A percentile compares a stretch with the other conserved stretches of the same genome.
phyloP scores from a whole-genome alignment of 1,284 basidiomycete genomes.

The Tylopilus orsonianus region DNA sequence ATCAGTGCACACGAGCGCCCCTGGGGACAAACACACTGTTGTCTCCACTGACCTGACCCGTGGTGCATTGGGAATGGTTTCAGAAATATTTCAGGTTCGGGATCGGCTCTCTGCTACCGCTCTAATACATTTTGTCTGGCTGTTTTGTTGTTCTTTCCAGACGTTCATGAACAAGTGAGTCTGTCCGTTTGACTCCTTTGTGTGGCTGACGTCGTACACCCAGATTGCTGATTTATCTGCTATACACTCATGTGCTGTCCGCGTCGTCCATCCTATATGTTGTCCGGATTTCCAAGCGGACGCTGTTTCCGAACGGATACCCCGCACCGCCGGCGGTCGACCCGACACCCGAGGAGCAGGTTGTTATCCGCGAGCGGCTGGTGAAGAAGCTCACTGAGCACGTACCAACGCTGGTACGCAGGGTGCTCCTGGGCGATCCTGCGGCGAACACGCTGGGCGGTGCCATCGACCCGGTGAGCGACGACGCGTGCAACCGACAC shows the following conservation, averaged over 20 bases:
- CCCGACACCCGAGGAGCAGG: constrained; percentile 70
- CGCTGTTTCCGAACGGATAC: constrained; percentile 80
- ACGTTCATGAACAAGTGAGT: constrained; percentile 55
- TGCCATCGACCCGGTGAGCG: constrained; percentile 58
- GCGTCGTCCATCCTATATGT: constrained; percentile 46
- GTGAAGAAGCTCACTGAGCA: constrained; percentile 45
- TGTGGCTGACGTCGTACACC: constrained; percentile 2
- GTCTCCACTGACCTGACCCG: constrained; percentile 24
- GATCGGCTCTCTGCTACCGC: constrained; percentile 47
- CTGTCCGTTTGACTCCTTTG: neutral
- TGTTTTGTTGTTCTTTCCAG: constrained; percentile 40
- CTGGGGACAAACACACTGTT: constrained; percentile 8
- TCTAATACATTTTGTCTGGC: constrained; percentile 38
- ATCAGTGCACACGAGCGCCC: constrained; percentile 12
- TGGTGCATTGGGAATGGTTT: constrained; percentile 44
- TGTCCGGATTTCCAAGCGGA: constrained; percentile 53
- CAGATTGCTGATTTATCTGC: constrained; percentile 63
- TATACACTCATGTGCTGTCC: constrained; percentile 57
- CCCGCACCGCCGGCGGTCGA: constrained; percentile 65
- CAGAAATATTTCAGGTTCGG: constrained; percentile 48
- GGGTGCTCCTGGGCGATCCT: constrained; percentile 45
- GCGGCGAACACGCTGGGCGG: constrained; percentile 44
- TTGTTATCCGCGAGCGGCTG: constrained; percentile 52
- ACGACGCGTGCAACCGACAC: constrained; percentile 63
- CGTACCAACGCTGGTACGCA: constrained; percentile 35